Evolutionary conservation across 495 filamentous ascomycete species (phyloP).

Genomic region (Lasiosphaeris hirsuta): DNA sequence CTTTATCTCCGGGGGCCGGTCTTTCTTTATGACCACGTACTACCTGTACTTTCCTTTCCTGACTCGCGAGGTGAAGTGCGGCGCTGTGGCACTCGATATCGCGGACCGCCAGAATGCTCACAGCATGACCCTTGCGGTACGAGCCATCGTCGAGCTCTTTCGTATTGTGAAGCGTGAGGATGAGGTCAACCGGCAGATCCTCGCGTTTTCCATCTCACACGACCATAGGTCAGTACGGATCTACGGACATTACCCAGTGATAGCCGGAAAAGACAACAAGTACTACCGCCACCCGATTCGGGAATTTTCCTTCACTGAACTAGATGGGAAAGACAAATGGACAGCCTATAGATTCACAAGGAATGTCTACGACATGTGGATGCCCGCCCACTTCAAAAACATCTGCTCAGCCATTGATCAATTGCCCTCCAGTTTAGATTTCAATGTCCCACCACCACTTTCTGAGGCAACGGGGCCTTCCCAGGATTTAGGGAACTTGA

Average conservation of each 20-base stretch:
- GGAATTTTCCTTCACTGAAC: not conserved
- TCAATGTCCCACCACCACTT: conserved; percentile 14
- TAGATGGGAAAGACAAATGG: conserved; percentile 16
- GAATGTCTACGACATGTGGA: conserved; percentile 42
- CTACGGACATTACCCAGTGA: conserved; percentile 9
- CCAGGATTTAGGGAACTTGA: conserved; percentile 13
- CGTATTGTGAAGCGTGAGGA: conserved; percentile 31
- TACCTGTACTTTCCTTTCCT: conserved; percentile 27
- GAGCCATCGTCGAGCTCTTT: conserved; percentile 36
- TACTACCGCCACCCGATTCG: conserved; percentile 10
- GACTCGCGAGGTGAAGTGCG: conserved; percentile 22
- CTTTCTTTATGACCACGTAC: conserved; percentile 38
- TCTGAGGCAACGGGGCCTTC: conserved; percentile 13
- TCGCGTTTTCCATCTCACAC: conserved; percentile 42
- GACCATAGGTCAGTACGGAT: conserved; percentile 3
- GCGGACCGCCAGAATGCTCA: conserved; percentile 15
- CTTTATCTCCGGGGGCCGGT: conserved; percentile 18
- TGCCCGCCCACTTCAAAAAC: conserved; percentile 38
- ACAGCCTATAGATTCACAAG: conserved; percentile 26
- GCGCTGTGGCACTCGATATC: conserved; percentile 31
- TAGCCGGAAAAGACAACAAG: conserved; percentile 3
- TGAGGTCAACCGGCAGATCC: conserved; percentile 39
- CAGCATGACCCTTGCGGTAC: conserved; percentile 39
- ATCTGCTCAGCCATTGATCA: conserved; percentile 43
- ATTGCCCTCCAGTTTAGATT: conserved; percentile 34